These are phyloP conservation scores for Rhizopogon rudus DNA, from an alignment of 768 basidiomycete genomes.

Conservation along the genomic window DNA sequence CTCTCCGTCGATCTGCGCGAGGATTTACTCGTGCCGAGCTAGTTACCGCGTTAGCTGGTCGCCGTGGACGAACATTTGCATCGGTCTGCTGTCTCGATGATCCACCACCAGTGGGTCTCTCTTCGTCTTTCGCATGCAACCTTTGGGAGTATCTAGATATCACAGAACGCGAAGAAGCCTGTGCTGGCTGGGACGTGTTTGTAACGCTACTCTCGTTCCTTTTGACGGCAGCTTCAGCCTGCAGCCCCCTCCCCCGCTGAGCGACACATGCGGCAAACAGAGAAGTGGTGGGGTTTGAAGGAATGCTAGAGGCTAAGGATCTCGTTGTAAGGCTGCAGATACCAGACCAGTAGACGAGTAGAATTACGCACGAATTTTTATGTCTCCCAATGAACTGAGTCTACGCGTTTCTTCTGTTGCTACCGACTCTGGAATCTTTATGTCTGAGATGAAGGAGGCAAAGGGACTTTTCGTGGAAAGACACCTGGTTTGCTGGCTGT, in stretches of 20 bases:
- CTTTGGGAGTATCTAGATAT: not conserved
- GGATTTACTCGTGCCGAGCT: not conserved
- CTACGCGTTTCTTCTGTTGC: not conserved
- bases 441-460: conserved; percentile 2
- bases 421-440: not conserved
- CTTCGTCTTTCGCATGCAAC: not conserved
- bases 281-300: not conserved
- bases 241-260: not conserved
- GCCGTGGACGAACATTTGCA: not conserved
- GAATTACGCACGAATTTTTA: conserved; percentile 16
- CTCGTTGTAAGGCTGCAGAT: not conserved
- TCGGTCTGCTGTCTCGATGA: not conserved
- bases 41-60: not conserved
- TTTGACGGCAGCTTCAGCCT: not conserved
- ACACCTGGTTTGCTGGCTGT: not conserved
- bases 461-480: not conserved
- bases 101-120: not conserved
- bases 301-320: not conserved
- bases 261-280: conserved; percentile 2
- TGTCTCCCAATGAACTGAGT: conserved; percentile 16
- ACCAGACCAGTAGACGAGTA: not conserved
- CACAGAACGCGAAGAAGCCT: not conserved
- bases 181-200: not conserved
- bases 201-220: not conserved
- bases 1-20: not conserved